These are phyloP conservation scores for Botrytis tulipae DNA, from an alignment of 2,329 filamentous ascomycete genomes.

Conservation along the genomic window DNA sequence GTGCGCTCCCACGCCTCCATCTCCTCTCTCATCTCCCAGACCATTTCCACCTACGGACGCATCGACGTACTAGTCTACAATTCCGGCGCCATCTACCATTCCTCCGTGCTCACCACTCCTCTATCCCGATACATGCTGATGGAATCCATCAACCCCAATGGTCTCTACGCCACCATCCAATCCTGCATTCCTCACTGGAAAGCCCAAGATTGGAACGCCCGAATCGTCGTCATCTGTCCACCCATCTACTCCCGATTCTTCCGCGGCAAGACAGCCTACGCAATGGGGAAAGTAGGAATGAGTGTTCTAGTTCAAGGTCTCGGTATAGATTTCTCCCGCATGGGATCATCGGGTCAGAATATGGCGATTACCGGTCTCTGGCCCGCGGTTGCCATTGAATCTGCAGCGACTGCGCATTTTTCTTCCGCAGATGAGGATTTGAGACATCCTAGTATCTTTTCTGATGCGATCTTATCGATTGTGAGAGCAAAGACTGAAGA, in stretches of 20 bases:
- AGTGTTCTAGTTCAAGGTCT: constrained; percentile 77
- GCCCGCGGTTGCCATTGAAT: constrained; percentile 76
- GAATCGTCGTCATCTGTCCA: constrained; percentile 77
- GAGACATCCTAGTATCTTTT: constrained; percentile 72
- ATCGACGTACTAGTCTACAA: constrained; percentile 81
- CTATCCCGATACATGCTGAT: constrained; percentile 75
- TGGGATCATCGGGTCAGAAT: constrained; percentile 53
- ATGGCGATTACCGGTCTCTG: constrained; percentile 83
- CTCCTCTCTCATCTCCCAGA: constrained; percentile 55
- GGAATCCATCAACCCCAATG: constrained; percentile 72
- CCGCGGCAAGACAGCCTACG: constrained; percentile 81
- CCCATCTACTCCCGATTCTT: constrained; percentile 87
- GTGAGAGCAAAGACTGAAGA: constrained; percentile 55
- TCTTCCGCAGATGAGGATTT: constrained; percentile 52
- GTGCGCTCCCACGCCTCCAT: constrained; percentile 62
- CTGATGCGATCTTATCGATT: constrained; percentile 74
- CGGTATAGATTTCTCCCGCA: constrained; percentile 73
- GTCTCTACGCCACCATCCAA: constrained; percentile 71
- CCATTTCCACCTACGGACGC: constrained; percentile 42
- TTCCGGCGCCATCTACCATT: constrained; percentile 83
- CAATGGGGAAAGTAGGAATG: constrained; percentile 77
- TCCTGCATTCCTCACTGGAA: constrained; percentile 65
- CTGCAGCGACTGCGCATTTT: constrained; percentile 59
- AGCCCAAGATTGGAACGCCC: constrained; percentile 51
- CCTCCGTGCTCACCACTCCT: constrained; percentile 68